phyloP scores from a whole-genome alignment of 306 rosid genomes.

The Benincasa hispida region DNA sequence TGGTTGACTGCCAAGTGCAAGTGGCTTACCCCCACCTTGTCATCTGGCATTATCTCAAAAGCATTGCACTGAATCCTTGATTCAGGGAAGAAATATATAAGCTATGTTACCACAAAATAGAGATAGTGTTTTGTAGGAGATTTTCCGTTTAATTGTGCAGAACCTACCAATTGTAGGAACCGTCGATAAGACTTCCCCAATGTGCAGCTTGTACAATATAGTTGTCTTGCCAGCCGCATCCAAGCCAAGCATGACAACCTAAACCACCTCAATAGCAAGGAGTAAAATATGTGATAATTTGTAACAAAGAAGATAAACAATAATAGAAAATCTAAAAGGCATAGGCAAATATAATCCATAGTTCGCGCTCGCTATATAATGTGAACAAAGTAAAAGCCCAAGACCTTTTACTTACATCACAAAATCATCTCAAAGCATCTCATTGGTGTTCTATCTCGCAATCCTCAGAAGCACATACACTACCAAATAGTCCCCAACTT shows the following conservation, averaged over 20 bases:
- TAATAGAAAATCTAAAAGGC: not conserved
- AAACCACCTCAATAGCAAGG: conserved; percentile 17
- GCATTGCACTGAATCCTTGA: not conserved
- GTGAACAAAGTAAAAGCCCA: not conserved
- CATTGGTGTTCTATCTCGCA: no score
- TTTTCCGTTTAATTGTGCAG: not conserved
- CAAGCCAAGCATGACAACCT: conserved; percentile 96
- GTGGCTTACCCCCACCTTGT: conserved; percentile 1
- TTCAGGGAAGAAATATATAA: not conserved
- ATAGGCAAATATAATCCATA: not conserved
- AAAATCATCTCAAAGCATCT: not conserved
- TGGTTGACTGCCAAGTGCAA: not conserved
- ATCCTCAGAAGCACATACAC: not conserved
- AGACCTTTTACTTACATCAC: not conserved
- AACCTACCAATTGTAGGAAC: conserved; percentile 83
- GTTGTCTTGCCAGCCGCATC: conserved; percentile 96
- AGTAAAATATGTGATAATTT: not conserved
- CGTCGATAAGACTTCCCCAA: conserved; percentile 87
- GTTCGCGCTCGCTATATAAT: not conserved
- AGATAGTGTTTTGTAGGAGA: no score
- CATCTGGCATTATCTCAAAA: not conserved
- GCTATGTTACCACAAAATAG: not conserved
- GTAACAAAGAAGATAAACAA: not conserved
- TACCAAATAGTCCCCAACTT: not conserved
- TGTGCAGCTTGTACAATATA: conserved; percentile 75